Evolutionary conservation across 306 rosid species (phyloP).

Genomic region (Sindora glabra): DNA sequence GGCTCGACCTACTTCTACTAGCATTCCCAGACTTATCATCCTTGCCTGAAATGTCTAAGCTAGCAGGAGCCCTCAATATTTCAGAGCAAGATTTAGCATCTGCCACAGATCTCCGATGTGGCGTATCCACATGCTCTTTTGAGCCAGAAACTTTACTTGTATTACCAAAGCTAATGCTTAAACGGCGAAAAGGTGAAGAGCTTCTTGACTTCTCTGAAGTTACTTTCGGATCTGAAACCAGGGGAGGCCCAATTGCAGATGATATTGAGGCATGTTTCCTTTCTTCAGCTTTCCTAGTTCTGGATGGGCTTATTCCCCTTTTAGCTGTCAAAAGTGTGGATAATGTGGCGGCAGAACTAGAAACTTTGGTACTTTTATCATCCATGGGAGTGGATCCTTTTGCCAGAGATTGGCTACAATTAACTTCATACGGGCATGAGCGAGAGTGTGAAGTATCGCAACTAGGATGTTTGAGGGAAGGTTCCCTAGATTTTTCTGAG

Average conservation of each 20-base stretch:
- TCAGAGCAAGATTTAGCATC: conserved; percentile 31
- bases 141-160: conserved; percentile 47
- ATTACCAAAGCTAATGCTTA: conserved; percentile 49
- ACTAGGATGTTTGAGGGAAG: conserved; percentile 18
- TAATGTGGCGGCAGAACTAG: conserved; percentile 22
- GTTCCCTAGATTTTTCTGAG: conserved; percentile 30
- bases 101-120: conserved; percentile 30
- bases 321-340: conserved; percentile 16
- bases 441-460: conserved; percentile 30
- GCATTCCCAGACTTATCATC: conserved; percentile 41
- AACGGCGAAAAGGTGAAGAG: conserved; percentile 72
- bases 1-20: conserved; percentile 67
- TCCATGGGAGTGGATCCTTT: conserved; percentile 24
- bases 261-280: conserved; percentile 24
- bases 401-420: conserved; percentile 22
- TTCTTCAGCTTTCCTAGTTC: conserved; percentile 36
- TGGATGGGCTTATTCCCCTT: conserved; percentile 45
- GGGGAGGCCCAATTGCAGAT: conserved; percentile 20
- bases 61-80: conserved; percentile 28
- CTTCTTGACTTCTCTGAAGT: conserved; percentile 56
- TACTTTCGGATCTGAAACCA: conserved; percentile 13
- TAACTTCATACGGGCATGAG: conserved; percentile 32
- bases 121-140: conserved; percentile 42
- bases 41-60: conserved; percentile 35
- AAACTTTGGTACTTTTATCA: conserved; percentile 17